Base-by-base conservation (phyloP, 257 asterid genomes). In the Sherardia arvensis region DNA sequence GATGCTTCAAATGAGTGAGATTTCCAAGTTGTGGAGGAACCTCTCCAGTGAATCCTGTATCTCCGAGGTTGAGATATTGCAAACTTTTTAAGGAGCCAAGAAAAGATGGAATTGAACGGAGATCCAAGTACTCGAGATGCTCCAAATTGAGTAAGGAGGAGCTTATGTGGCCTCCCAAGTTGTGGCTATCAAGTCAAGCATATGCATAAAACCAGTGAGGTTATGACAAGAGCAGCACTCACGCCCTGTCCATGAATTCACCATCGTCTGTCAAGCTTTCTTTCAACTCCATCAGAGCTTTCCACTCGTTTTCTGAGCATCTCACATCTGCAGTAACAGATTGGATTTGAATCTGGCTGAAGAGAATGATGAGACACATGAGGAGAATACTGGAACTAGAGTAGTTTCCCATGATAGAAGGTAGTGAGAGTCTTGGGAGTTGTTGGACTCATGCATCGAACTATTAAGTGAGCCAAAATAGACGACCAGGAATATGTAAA, bases 81-180 rank as follows among this genome's bases (percentile, higher is more conserved):
- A 78, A 11, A 9, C 45, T 71, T 47, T 18, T 27, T 15, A 74
- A 2, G 15, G 71, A 74, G 21, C 70, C 72, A 59, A 74, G 29
- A 67, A 75, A 74, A 15, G 47, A 29, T 1, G 83, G 78, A 49
- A 76, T 23, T 15, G 12, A 10, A 32, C 83, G 73, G 10, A 75
- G 76, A 57, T 78, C 74, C 17, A 78, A 64, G 53, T 59, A 67
- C 65, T 53, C 34, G 32, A 72, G 61, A 21, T 62, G 26, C 36
- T 47, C 38, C 34, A 75, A 38, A 27, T 53, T 26, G 18, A 75
- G 64, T 23, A 71, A 40, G 48, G 72, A 55, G 28, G 75, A 73
- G 59, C 33, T 72, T 45, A 75, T 20, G 10, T 58, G 48, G 22
- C 79, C 79, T 18, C 66, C 60, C 0, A 55, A 61, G 26, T 5